phyloP scores from a whole-genome alignment of 768 basidiomycete species.

The Dentipellis sp. region DNA sequence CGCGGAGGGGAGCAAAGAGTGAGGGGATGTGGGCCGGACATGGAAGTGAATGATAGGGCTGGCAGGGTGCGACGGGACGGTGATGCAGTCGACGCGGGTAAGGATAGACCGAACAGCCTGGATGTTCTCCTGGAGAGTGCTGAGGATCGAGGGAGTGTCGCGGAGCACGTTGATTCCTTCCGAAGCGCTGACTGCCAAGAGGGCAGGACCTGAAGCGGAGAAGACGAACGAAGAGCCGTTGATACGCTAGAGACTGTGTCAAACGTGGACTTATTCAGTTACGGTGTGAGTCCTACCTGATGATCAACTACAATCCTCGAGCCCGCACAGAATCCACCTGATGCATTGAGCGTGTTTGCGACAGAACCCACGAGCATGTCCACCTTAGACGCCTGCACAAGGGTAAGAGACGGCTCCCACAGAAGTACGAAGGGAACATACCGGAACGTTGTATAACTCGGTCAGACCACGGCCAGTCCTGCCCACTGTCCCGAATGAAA shows the following conservation, averaged over 20 bases:
- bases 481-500: slow-evolving; percentile 91
- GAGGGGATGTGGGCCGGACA: slow-evolving; percentile 31
- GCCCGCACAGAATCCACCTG: slow-evolving; percentile 95
- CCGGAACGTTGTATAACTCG: slow-evolving; percentile 89
- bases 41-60: slow-evolving; percentile 86
- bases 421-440: slow-evolving; percentile 27
- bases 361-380: slow-evolving; percentile 94
- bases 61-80: slow-evolving; percentile 76
- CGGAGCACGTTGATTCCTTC: slow-evolving; percentile 77
- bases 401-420: neutral
- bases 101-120: slow-evolving; percentile 70
- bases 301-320: slow-evolving; percentile 76
- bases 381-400: slow-evolving; percentile 64
- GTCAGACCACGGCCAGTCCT: slow-evolving; percentile 92
- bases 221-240: slow-evolving; percentile 94
- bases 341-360: slow-evolving; percentile 72
- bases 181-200: slow-evolving; percentile 81
- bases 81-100: slow-evolving; percentile 75
- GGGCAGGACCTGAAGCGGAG: slow-evolving; percentile 88
- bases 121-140: slow-evolving; percentile 73
- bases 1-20: slow-evolving; percentile 15
- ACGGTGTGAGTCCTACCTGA: slow-evolving; percentile 41
- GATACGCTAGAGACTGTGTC: slow-evolving; percentile 54
- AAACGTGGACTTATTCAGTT: neutral
- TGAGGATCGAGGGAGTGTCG: slow-evolving; percentile 66